Percentiles rank a stretch among this genome's conserved stretches.
Evolutionary conservation across 805 yeast species (phyloP).

Genomic region (Kluyveromyces aestuarii): DNA sequence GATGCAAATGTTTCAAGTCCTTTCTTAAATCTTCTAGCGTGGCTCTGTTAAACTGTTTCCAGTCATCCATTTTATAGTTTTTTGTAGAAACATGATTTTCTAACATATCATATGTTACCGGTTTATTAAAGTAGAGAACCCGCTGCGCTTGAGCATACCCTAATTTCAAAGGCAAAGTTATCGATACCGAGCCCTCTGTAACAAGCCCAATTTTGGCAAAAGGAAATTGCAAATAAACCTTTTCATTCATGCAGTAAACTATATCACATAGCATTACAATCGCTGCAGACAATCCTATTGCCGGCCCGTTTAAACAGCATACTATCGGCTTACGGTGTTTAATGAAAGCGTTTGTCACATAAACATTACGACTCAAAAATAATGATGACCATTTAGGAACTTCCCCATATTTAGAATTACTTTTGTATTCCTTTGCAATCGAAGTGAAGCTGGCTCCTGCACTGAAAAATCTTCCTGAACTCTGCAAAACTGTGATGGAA

Average conservation of each 20-base stretch:
- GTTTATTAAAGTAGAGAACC: conserved; percentile 60
- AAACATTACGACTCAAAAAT: conserved; percentile 64
- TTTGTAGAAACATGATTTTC: conserved; percentile 55
- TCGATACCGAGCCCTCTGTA: conserved; percentile 70
- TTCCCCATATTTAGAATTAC: conserved; percentile 12
- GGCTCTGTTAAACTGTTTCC: conserved; percentile 39
- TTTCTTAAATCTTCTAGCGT: conserved; percentile 33
- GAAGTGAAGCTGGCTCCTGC: conserved; percentile 72
- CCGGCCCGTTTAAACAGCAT: conserved; percentile 80
- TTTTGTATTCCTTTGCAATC: conserved; percentile 11
- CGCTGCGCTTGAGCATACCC: conserved; percentile 69
- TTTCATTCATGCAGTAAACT: conserved; percentile 54
- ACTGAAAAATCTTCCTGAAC: conserved; percentile 68
- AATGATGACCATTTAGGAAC: conserved; percentile 41
- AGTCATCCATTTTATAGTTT: conserved; percentile 35
- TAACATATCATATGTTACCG: conserved; percentile 52
- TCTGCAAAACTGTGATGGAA: conserved; percentile 53
- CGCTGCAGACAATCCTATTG: conserved; percentile 68
- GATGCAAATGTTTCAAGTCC: conserved; percentile 29
- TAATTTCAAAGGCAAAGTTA: conserved; percentile 57
- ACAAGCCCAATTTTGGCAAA: conserved; percentile 77
- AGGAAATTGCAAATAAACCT: conserved; percentile 57
- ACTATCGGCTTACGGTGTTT: conserved; percentile 64
- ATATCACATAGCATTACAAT: conserved; percentile 70
- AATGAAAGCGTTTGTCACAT: conserved; percentile 56